Conservation (phyloP, 1,284 basidiomycete genomes). For the Ceratobasidium sp. region DNA sequence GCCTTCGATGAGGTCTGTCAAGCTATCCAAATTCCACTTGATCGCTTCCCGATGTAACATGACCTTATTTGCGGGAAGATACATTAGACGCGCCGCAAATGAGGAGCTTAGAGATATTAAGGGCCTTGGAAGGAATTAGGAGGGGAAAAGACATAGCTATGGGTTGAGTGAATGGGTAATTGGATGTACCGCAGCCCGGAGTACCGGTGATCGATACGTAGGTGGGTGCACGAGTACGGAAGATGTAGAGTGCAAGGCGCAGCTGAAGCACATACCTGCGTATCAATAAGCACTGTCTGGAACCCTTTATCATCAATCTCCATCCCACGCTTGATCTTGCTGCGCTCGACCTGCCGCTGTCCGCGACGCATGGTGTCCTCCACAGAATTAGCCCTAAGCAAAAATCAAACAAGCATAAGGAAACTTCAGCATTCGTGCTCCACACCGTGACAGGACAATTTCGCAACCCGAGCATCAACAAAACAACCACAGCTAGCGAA, state of each 20-base stretch:
- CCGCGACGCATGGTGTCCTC: slow-evolving; percentile 88
- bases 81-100: background rate
- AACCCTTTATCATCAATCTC: slow-evolving; percentile 94
- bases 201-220: slow-evolving; percentile 49
- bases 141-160: too few relatives aligned
- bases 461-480: background rate
- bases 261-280: slow-evolving; percentile 66
- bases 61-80: slow-evolving; percentile 61
- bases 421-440: slow-evolving; percentile 38
- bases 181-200: background rate
- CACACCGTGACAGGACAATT: background rate
- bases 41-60: slow-evolving; percentile 88
- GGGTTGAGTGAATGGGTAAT: background rate
- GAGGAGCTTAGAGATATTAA: too few relatives aligned
- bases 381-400: slow-evolving; percentile 78
- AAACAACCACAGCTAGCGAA: background rate
- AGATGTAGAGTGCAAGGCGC: background rate
- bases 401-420: slow-evolving; percentile 15
- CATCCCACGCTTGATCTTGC: slow-evolving; percentile 87
- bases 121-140: too few relatives aligned
- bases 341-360: slow-evolving; percentile 91
- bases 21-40: slow-evolving; percentile 91
- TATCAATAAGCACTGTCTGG: slow-evolving; percentile 82
- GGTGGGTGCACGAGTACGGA: slow-evolving; percentile 15
- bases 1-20: slow-evolving; percentile 92